A percentile compares a stretch with the other conserved stretches of the same genome.
Conservation (phyloP, 192 early-diverging fungal species). For the Coemansia sp. region DNA sequence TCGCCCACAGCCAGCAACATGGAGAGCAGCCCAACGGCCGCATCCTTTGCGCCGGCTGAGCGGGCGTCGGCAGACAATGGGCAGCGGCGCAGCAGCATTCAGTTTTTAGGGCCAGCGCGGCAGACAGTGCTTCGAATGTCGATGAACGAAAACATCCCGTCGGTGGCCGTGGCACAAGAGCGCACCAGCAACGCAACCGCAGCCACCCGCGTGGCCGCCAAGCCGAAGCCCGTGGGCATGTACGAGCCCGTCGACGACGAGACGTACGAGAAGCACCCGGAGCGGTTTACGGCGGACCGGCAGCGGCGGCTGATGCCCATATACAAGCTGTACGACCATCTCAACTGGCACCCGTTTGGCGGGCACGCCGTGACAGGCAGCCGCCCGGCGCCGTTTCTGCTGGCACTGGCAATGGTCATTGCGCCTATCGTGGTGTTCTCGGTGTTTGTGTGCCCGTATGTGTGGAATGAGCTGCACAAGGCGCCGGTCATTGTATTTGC, state of each 20-base stretch:
- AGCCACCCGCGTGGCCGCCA: slow-evolving; percentile 3
- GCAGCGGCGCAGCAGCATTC: slow-evolving; percentile 28
- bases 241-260: slow-evolving; percentile 40
- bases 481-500: slow-evolving; percentile 65
- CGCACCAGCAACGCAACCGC: slow-evolving; percentile 17
- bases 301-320: slow-evolving; percentile 43
- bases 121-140: slow-evolving; percentile 44
- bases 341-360: slow-evolving; percentile 59
- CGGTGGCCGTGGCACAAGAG: slow-evolving; percentile 12
- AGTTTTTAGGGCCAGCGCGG: slow-evolving; percentile 45
- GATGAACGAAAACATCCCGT: slow-evolving; percentile 28
- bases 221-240: slow-evolving; percentile 25
- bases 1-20: slow-evolving; percentile 4
- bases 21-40: background rate
- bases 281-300: slow-evolving; percentile 36
- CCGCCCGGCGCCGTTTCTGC: slow-evolving; percentile 59
- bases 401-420: slow-evolving; percentile 58
- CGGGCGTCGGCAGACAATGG: background rate
- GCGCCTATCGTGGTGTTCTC: slow-evolving; percentile 62
- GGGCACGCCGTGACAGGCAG: slow-evolving; percentile 68
- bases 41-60: slow-evolving; percentile 5
- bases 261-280: slow-evolving; percentile 24
- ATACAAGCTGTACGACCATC: slow-evolving; percentile 49
- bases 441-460: slow-evolving; percentile 63
- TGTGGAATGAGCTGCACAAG: slow-evolving; percentile 61